These are phyloP conservation scores for Agrocybe pediades DNA, from an alignment of 768 basidiomycete species.

Conservation along the genomic window DNA sequence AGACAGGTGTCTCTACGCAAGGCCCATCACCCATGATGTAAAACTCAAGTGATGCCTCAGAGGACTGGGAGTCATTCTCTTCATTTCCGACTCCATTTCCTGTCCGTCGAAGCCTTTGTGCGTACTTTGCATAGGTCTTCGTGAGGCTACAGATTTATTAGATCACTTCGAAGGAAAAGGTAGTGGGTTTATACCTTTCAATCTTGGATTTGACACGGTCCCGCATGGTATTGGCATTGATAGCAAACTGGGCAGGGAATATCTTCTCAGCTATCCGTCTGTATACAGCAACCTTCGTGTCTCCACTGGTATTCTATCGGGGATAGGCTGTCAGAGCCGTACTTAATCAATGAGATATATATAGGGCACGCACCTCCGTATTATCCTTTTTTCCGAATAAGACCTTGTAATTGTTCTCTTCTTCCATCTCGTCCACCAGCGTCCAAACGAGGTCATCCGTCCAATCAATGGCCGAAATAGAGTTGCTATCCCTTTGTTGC, in stretches of 20 bases:
- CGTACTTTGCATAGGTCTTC: slow-evolving; percentile 13
- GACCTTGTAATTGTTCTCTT: background rate
- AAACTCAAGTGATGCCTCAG: slow-evolving; percentile 6
- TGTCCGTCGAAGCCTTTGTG: slow-evolving; percentile 16
- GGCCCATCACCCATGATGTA: slow-evolving; percentile 20
- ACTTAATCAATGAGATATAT: too few species aligned
- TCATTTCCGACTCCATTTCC: slow-evolving; percentile 17
- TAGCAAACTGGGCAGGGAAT: slow-evolving; percentile 15
- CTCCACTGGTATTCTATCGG: slow-evolving; percentile 25
- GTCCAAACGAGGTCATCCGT: background rate
- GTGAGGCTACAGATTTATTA: slow-evolving; percentile 9
- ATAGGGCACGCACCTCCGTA: background rate
- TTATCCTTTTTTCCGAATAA: background rate
- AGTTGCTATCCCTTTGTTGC: too few species aligned
- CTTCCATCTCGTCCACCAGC: background rate
- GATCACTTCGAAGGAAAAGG: background rate
- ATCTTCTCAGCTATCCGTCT: slow-evolving; percentile 21
- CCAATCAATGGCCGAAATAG: background rate
- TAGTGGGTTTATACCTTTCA: background rate
- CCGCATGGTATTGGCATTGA: background rate
- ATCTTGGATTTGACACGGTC: background rate
- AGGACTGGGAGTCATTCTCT: background rate
- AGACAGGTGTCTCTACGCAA: slow-evolving; percentile 15
- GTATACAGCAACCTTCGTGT: slow-evolving; percentile 21
- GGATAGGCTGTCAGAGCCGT: too few species aligned